These are phyloP conservation scores for Aspergillus costaricaensis DNA, from an alignment of 2,329 filamentous ascomycete species.

Conservation along the genomic window DNA sequence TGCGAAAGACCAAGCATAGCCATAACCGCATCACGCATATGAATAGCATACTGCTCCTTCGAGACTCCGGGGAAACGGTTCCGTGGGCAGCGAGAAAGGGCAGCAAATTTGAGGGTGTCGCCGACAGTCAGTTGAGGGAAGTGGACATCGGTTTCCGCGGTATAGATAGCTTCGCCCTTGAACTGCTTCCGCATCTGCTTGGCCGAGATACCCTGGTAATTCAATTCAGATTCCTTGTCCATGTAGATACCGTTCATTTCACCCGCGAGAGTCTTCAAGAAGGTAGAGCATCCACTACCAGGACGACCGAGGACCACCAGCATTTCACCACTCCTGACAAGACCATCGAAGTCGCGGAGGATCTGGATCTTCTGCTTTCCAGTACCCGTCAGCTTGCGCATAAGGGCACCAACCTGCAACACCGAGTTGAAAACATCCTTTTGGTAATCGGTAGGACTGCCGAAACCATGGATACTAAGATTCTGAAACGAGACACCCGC, in stretches of 20 bases:
- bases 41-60: conserved; percentile 46
- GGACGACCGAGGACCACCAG: conserved; percentile 58
- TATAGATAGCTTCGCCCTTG: conserved; percentile 84
- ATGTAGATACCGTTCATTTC: conserved; percentile 80
- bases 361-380: conserved; percentile 59
- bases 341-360: conserved; percentile 64
- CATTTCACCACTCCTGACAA: conserved; percentile 61
- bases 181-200: conserved; percentile 67
- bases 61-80: conserved; percentile 42
- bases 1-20: conserved; percentile 51
- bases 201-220: conserved; percentile 65
- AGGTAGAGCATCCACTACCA: conserved; percentile 70
- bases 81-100: conserved; percentile 60
- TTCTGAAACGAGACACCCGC: conserved; percentile 68
- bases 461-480: conserved; percentile 68
- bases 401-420: conserved; percentile 37
- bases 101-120: conserved; percentile 77
- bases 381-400: conserved; percentile 35
- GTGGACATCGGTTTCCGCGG: conserved; percentile 80
- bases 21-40: conserved; percentile 51
- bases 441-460: conserved; percentile 69
- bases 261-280: conserved; percentile 80
- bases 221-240: conserved; percentile 70
- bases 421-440: conserved; percentile 44
- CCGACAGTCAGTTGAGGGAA: conserved; percentile 77